Base-by-base conservation (phyloP, 2,329 filamentous ascomycete species). In the Aspergillus costaricaensis region DNA sequence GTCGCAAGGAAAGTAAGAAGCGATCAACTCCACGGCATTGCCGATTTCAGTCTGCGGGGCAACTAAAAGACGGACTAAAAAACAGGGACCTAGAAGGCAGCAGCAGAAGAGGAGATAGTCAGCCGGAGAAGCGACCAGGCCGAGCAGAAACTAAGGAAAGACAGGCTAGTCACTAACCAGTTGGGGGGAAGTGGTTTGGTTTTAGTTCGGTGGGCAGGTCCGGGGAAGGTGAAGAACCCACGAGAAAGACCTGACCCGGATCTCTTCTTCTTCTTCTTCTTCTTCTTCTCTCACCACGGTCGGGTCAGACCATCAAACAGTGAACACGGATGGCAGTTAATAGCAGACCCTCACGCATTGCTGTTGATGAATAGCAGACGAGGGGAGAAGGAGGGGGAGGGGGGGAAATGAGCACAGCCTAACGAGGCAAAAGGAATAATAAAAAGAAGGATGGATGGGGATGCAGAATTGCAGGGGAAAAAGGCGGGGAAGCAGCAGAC, bases 401-500 rank as follows among this genome's bases (percentile, higher is more conserved):
- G n/a, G n/a, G 52, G 21, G 43, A 27, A 9, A 19, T 10, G 27
- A 15, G 44, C 4, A 50, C 48, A 49, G 21, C 48, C 32, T 50
- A 23, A 12, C 12, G 48, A 55, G 43, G 25, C n/a, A 49, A 48
- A 55, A 48, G 36, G 21, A 17, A 23, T 23, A 23, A 4, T 12
- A 36, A 15, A 36, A 36, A 15, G 30, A 43, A 19, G 8, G 43
- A 39, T 44, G 25, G 25, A 27, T 30, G 41, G 25, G 5, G 32
- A 38, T 10, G 38, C 30, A 48, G 27, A 54, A 47, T 17, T 25
- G 51, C 50, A 41, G 54, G 57, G 57, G 50, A 36, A 55, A 58
- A 52, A 58, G 59, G 47, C 44, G 47, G 50, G 56, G 57, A 59
- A 60, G 39, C 52, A 39, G 14, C 39, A 54, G 36, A 52, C 30